Conservation (phyloP, 495 filamentous ascomycete genomes). For the Hypoxylon subgilvum region DNA sequence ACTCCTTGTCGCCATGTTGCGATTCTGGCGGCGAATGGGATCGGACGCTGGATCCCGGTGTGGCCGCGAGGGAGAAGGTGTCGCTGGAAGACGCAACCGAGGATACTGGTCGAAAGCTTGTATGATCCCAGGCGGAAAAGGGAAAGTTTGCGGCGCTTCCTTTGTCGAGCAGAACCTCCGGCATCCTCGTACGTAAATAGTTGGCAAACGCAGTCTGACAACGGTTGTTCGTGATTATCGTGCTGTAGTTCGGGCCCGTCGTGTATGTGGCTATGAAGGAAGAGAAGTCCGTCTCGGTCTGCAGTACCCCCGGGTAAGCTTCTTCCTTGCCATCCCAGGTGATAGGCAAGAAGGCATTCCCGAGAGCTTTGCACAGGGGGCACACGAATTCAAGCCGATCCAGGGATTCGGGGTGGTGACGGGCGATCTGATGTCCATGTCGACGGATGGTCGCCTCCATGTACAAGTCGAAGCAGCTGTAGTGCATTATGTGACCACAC, state of each 20-base stretch:
- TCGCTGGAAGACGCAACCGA: constrained; percentile 36
- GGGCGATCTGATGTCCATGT: constrained; percentile 88
- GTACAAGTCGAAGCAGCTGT: constrained; percentile 91
- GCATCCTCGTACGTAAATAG: constrained; percentile 66
- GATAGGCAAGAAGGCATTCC: constrained; percentile 93
- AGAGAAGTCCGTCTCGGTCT: constrained; percentile 64
- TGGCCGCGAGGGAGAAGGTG: constrained; percentile 30
- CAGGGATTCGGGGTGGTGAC: constrained; percentile 84
- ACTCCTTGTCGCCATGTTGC: constrained; percentile 65
- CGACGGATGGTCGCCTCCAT: constrained; percentile 78
- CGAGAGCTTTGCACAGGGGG: constrained; percentile 96
- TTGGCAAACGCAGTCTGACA: constrained; percentile 67
- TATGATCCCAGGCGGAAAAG: constrained; percentile 27
- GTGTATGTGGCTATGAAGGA: constrained; percentile 63
- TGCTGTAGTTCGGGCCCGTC: constrained; percentile 43
- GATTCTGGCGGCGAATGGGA: constrained; percentile 42
- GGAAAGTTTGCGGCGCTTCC: constrained; percentile 47
- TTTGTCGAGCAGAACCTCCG: constrained; percentile 64
- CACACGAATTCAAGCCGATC: constrained; percentile 88
- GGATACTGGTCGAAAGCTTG: constrained; percentile 28
- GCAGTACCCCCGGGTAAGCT: constrained; percentile 71
- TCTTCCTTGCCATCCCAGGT: constrained; percentile 94
- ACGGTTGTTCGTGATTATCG: constrained; percentile 51
- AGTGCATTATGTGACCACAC: constrained; percentile 99
- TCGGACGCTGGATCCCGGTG: constrained; percentile 37